Conservation (phyloP, 1,139 yeast genomes). For the Pichia sp. region DNA sequence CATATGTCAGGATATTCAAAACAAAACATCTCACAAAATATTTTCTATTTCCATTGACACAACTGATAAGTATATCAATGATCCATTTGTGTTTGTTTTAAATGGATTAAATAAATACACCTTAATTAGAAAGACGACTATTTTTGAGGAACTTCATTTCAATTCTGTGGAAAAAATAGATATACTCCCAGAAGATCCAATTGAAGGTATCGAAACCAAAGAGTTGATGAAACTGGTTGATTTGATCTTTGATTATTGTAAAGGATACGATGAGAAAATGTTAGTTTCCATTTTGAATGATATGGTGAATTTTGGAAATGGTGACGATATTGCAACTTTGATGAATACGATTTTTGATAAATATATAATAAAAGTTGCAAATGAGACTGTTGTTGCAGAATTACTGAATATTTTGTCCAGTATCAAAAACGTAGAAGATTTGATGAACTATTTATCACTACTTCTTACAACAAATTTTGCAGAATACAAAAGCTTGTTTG, state of each 20-base stretch:
- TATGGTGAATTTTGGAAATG: neutral
- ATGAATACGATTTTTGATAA: constrained; percentile 30
- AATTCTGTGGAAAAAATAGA: constrained; percentile 9
- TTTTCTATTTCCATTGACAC: constrained; percentile 31
- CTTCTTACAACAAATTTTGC: constrained; percentile 20
- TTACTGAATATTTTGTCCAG: constrained; percentile 20
- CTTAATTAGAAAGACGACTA: constrained; percentile 21
- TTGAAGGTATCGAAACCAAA: constrained; percentile 2
- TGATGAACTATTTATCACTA: constrained; percentile 20
- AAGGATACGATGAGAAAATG: constrained; percentile 4
- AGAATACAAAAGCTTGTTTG: constrained; percentile 13
- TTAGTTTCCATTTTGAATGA: neutral
- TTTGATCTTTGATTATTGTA: constrained; percentile 7
- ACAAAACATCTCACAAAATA: constrained; percentile 40
- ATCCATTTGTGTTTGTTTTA: constrained; percentile 22
- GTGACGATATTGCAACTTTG: neutral
- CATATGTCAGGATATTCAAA: constrained; percentile 33
- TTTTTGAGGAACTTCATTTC: constrained; percentile 21
- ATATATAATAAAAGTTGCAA: constrained; percentile 21
- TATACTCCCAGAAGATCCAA: neutral
- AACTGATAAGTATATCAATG: constrained; percentile 8
- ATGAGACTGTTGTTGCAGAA: constrained; percentile 17
- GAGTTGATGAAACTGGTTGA: constrained; percentile 9
- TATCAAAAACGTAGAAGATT: constrained; percentile 18
- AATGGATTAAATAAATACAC: constrained; percentile 21